Base-by-base conservation (phyloP, 2,329 filamentous ascomycete species). In the Microdochium paspali region DNA sequence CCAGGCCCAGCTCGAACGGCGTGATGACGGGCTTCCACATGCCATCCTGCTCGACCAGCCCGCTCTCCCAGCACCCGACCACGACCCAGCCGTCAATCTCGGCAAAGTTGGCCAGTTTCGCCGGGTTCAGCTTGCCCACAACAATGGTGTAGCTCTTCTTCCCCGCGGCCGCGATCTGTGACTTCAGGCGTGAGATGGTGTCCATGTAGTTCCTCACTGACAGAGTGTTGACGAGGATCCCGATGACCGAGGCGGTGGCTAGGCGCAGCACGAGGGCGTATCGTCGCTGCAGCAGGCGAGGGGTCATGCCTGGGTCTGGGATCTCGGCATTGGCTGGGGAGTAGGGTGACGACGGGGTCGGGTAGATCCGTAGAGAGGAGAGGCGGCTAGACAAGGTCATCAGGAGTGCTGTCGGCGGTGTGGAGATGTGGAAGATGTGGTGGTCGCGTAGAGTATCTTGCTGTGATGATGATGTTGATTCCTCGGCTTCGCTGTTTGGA, bases 91-190 rank as follows among this genome's bases (percentile, higher is more conserved):
- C 91, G 40, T 90, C 91, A 4, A 98, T 80, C 65, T 98, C 93
- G 49, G 85, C 81, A 67, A 98, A 98, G 66, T 98, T 98, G 44
- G 93, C 93, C 21, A 98, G 76, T 65, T 98, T 98, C 31, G 90
- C 91, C 0, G 90, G 84, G 60, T 97, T 98, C 24, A 98, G 74
- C 64, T 97, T 97, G 50, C 93, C 93, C 0, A 98, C 93, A 2
- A 98, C 93, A 44, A 98, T 88, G 2, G 91, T 88, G 64, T 98
- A 98, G 62, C 81, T 86, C 70, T 97, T 98, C 71, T 97, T 97
- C 10, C 90, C 90, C 0, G 88, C 87, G 0, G 73, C 76, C 0
- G 80, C 76, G 55, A 98, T 95, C 51, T 83, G 79, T 7, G 71
- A 65, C 50, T 86, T 82, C 26, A 96, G 76, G 47, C 85, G 76